These are phyloP conservation scores for Neoascochyta sp. DNA, from an alignment of 2,329 filamentous ascomycete species.

Conservation along the genomic window DNA sequence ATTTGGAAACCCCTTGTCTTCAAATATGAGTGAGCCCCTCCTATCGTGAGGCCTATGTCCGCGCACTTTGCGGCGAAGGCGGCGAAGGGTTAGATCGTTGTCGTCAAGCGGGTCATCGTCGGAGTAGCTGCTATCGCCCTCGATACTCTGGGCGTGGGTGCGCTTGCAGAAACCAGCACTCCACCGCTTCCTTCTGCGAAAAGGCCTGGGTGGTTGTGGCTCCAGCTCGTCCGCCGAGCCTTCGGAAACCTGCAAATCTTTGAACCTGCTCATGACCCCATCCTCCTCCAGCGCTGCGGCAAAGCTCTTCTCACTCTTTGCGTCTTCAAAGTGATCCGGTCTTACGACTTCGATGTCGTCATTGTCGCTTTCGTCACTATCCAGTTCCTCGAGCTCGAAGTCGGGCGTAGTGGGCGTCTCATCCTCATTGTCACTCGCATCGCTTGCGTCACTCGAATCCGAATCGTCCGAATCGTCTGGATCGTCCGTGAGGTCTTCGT, in stretches of 20 bases:
- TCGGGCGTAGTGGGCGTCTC: constrained; percentile 26
- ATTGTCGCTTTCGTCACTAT: constrained; percentile 38
- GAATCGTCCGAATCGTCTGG: constrained; percentile 14
- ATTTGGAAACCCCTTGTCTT: constrained; percentile 38
- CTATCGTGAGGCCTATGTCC: constrained; percentile 37
- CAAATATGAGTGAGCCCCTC: constrained; percentile 37
- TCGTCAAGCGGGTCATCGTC: constrained; percentile 43
- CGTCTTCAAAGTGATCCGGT: constrained; percentile 46
- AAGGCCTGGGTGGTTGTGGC: constrained; percentile 26
- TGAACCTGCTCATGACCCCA: constrained; percentile 31
- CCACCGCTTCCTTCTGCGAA: constrained; percentile 41
- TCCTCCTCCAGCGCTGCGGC: constrained; percentile 26
- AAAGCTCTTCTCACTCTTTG: constrained; percentile 32
- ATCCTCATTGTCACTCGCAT: constrained; percentile 29
- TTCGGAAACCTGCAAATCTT: constrained; percentile 34
- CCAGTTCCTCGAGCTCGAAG: constrained; percentile 45
- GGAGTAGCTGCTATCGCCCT: constrained; percentile 43
- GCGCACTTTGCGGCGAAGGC: constrained; percentile 42
- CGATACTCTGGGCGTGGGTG: constrained; percentile 45
- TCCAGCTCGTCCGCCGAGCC: constrained; percentile 36
- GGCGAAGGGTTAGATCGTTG: constrained; percentile 37
- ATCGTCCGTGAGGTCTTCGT: constrained; percentile 17
- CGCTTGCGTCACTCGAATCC: constrained; percentile 17
- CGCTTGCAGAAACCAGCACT: constrained; percentile 45
- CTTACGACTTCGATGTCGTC: constrained; percentile 44